Conservation (phyloP, 176 grass and related monocot species). For the Carex kokanica region DNA sequence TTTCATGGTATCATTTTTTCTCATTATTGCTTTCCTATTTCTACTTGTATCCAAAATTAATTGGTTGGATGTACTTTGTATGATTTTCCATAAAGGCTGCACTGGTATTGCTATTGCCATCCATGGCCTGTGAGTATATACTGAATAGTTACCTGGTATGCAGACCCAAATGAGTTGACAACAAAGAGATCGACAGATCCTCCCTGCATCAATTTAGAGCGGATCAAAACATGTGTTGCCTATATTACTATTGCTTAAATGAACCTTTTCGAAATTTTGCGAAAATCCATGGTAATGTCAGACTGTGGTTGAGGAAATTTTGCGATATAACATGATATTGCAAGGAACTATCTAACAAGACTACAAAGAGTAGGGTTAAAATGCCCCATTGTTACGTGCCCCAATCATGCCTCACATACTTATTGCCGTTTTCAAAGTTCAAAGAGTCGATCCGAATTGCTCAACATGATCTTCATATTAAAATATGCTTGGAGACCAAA, state of each 20-base stretch:
- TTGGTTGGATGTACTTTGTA: not conserved
- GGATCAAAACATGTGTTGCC: not conserved
- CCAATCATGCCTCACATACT: too few species aligned
- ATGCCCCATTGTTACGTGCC: too few species aligned
- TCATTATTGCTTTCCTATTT: not conserved
- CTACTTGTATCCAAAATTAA: not conserved
- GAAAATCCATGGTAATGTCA: not conserved
- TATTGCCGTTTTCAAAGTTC: too few species aligned
- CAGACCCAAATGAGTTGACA: constrained; percentile 93
- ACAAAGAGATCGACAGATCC: constrained; percentile 95
- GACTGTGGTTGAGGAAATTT: not conserved
- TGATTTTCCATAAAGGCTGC: not conserved
- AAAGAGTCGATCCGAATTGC: too few species aligned
- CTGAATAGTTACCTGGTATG: constrained; percentile 59
- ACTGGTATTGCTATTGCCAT: not conserved
- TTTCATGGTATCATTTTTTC: constrained; percentile 18
- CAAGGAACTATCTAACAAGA: not conserved
- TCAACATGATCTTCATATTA: too few species aligned
- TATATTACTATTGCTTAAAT: not conserved
- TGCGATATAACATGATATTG: not conserved
- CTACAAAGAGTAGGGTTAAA: too few species aligned
- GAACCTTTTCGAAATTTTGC: not conserved
- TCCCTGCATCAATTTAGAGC: constrained; percentile 43
- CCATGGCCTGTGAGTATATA: not conserved
- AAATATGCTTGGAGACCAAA: too few species aligned